Evolutionary conservation across 345 rosid genomes (phyloP), one percentile per base, ranked within the genome.

Genomic region (Iberis pinnata): DNA sequence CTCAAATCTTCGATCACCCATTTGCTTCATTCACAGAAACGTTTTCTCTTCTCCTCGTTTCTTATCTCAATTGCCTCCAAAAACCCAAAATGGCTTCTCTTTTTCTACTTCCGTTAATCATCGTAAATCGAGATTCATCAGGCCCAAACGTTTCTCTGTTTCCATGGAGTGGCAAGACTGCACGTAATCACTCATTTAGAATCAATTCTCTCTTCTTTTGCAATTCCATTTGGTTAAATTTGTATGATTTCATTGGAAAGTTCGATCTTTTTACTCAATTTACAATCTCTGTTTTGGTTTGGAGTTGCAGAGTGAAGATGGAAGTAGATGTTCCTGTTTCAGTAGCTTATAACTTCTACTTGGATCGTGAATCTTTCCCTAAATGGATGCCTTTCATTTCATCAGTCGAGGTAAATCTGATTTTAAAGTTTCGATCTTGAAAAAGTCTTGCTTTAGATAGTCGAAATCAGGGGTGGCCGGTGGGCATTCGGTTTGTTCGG

Each of bases 141-240:
- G 18, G 10, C 56, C 64, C 35, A 80, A 72, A 14, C 80, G 77
- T 49, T 69, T 75, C 44, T 76, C 79, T 46, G 88, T 92, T 43
- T 87, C 89, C 60, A 79, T 84, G 95, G 74, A 74, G 64, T 90
- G 95, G 92, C 98, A 90, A 70, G 96, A 90, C 54, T 87, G 96
- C 96, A 72, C 86, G 98, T 87, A 71, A 19, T 31, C 19, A n/a
- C n/a, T n/a, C n/a, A n/a, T n/a, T n/a, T n/a, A n/a, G 16, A 0
- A 4, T 18, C 20, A 20, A 38, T 16, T 7, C 31, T 65, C 26
- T 26, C 9, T 3, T 31, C 10, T 31, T 5, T 31, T 31, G 29
- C 29, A 26, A 26, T 26, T n/a, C n/a, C n/a, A n/a, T n/a, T n/a
- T n/a, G n/a, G n/a, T n/a, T n/a, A n/a, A n/a, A n/a, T n/a, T n/a